Evolutionary conservation across 441 rosid genomes (phyloP), one percentile per base, ranked within the genome.

Genomic region (Kokia cookei): DNA sequence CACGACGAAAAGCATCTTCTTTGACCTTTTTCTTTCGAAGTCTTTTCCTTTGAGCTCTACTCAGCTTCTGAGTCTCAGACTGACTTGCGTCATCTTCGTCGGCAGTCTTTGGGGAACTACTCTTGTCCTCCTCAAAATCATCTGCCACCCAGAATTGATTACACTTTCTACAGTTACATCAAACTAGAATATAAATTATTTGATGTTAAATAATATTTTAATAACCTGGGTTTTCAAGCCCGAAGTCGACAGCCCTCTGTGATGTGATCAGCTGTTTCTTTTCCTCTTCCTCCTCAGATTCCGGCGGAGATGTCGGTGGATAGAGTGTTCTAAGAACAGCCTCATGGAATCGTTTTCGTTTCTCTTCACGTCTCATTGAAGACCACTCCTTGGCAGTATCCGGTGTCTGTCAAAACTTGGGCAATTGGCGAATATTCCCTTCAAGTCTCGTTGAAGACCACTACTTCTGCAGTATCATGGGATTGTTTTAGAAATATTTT

Each of bases 41-140:
- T 72, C 93, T 81, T 82, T 93, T 90, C 76, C 98, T 90, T 80
- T 89, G 93, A 47, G 94, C 87, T 77, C 97, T 79, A 24, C 83
- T 85, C 71, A 82, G 80, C 84, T 85, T 89, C 72, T 37, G 82
- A 12, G 15, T 27, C 61, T 43, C 75, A 54, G 48, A 60, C 7
- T 72, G 82, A 22, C 35, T 71, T 0, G 42, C 85, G 0, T 62
- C 83, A 11, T 14, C 65, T 29, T 69, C 83, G 0, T 35, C 78
- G 0, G 63, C 87, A 26, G 74, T 64, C 10, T 69, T 32, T 3
- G 84, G 75, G 11, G 84, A 67, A 68, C 71, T 59, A 22, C 73
- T 57, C 4, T 77, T 62, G 22, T 69, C 54, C 7, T 80, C 73
- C 50, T 84, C 76, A 35, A 72, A 85, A 79, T 85, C 88, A 76